Evolutionary conservation across 75 land plant species (phyloP), one percentile per base, ranked within the genome.

Genomic region (Sequoia sempervirens): DNA sequence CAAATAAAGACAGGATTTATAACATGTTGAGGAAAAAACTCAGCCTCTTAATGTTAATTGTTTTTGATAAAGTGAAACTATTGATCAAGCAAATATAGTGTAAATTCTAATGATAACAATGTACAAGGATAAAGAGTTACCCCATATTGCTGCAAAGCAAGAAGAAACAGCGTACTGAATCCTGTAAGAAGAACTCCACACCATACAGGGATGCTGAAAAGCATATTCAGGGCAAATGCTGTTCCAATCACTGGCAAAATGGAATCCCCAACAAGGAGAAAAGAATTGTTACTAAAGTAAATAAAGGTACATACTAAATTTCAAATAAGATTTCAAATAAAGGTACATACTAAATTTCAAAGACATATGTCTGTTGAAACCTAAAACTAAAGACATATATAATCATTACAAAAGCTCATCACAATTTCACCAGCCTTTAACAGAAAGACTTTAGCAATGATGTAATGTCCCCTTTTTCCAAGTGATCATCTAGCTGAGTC

Each of bases 171-270:
- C 32, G 95, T 93, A 85, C 93, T 92, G 18, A 93, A 83, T 47
- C 94, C 97, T 61, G 98, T 96, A 32, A 96, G 76, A 75, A 96
- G 87, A 45, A 96, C 98, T 26, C 98, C 98, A 54, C 70, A 43
- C 98, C 98, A 96, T 6, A 96, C 52, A 40, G 99, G 99, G 53
- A 97, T 89, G 0, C 83, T 87, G 89, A 97, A 97, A 43, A 97
- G 94, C 88, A 96, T 89, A 79, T 96, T 92, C 81, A 96, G 83
- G 28, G 98, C 98, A 87, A 92, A 92, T 20, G 96, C 98, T 26
- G 98, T 93, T 56, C 98, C 98, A 45, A 96, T 89, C 10, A 96
- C 96, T 94, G 91, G 72, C 5, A 81, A 81, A 78, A 41, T 52
- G 45, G 43, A 45, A 45, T 43, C 2, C 80, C 12, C n/a, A 43